phyloP scores from a whole-genome alignment of 306 rosid genomes.

The Alnus glutinosa region DNA sequence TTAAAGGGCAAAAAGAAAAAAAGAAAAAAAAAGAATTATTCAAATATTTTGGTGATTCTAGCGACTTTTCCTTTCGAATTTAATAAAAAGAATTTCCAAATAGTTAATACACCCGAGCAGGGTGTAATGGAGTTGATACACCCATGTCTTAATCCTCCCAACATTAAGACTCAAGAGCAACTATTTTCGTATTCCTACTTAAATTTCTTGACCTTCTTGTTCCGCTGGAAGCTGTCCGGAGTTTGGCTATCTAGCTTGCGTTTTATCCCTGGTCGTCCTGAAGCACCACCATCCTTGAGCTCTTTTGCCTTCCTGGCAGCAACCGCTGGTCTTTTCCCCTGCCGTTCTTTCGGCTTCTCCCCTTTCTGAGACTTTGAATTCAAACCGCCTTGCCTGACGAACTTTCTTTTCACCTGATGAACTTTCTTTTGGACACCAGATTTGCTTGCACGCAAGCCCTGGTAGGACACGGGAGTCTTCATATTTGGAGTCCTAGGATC shows the following conservation, averaged over 20 bases:
- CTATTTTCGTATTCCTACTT: slow-evolving; percentile 31
- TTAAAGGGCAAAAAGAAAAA: too few relatives aligned
- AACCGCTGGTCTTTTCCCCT: slow-evolving; percentile 75
- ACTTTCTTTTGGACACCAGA: slow-evolving; percentile 53
- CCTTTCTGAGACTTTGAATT: slow-evolving; percentile 25
- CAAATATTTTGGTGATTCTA: background rate
- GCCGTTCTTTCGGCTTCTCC: slow-evolving; percentile 48
- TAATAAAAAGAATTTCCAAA: background rate
- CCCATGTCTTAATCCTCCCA: background rate
- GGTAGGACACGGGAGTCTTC: slow-evolving; percentile 45
- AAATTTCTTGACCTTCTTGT: slow-evolving; percentile 55
- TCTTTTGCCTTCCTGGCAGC: slow-evolving; percentile 71
- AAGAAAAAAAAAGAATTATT: too few relatives aligned
- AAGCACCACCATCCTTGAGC: slow-evolving; percentile 33
- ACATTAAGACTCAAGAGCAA: background rate
- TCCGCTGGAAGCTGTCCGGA: slow-evolving; percentile 55
- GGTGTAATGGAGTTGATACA: background rate
- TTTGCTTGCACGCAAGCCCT: slow-evolving; percentile 84
- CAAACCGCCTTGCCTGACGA: slow-evolving; percentile 12
- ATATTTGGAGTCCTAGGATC: slow-evolving; percentile 42
- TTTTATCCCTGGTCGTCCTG: slow-evolving; percentile 62
- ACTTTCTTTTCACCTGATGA: background rate
- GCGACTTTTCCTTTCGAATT: background rate
- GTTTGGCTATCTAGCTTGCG: slow-evolving; percentile 81
- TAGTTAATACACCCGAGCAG: background rate